Conservation (phyloP, 441 rosid genomes). For the Euphorbia corollata region DNA sequence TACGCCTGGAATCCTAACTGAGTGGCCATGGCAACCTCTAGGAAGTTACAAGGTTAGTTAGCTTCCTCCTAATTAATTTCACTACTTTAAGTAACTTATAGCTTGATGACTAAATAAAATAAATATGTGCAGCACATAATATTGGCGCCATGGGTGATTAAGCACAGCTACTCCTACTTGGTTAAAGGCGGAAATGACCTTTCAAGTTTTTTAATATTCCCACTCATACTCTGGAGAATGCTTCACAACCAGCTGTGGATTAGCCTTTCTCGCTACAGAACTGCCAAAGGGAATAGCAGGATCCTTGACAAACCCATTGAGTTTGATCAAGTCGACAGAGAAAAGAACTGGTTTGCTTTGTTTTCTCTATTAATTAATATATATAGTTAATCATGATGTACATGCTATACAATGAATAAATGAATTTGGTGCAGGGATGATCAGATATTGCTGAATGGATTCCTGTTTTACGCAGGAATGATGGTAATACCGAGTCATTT, state of each 20-base stretch:
- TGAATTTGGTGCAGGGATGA: constrained; percentile 48
- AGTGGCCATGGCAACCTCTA: too few relatives aligned
- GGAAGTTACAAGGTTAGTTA: too few relatives aligned
- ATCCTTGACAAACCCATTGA: constrained; percentile 68
- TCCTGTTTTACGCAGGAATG: constrained; percentile 18
- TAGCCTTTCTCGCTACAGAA: constrained; percentile 53
- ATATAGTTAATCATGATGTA: too few relatives aligned
- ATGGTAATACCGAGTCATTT: background rate
- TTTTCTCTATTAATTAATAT: background rate
- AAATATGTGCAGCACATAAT: constrained; percentile 18
- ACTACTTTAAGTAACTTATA: too few relatives aligned
- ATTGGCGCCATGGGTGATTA: constrained; percentile 17
- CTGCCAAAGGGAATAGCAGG: constrained; percentile 59
- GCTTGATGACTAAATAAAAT: too few relatives aligned
- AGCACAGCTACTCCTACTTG: background rate
- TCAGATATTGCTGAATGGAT: constrained; percentile 39
- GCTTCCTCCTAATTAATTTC: too few relatives aligned
- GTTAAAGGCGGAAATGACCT: constrained; percentile 11
- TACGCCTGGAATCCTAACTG: too few relatives aligned
- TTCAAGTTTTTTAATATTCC: constrained; percentile 34
- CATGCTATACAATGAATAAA: too few relatives aligned
- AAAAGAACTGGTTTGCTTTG: constrained; percentile 44
- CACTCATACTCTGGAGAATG: constrained; percentile 39
- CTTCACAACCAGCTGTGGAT: constrained; percentile 80
- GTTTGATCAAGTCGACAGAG: constrained; percentile 78